phyloP scores from a whole-genome alignment of 352 stramenopile species.

The Pythium inflatum region DNA sequence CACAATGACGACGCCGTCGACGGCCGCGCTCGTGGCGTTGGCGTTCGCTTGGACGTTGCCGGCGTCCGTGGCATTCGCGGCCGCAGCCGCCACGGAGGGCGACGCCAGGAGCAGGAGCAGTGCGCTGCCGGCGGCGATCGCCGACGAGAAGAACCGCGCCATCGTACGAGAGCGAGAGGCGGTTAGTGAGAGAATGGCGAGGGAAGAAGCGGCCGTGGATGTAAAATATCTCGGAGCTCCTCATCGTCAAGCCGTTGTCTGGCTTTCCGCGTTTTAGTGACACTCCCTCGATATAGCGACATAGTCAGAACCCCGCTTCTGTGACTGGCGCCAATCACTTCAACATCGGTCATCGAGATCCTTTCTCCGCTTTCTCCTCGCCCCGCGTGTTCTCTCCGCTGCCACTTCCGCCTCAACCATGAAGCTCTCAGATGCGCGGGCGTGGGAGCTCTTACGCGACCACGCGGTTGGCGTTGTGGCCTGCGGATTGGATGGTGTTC shows the following conservation, averaged over 20 bases:
- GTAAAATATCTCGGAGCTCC: neutral
- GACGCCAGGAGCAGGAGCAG: slow-evolving; percentile 23
- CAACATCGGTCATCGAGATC: too few relatives aligned
- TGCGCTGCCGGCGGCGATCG: slow-evolving; percentile 17
- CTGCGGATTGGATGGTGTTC: too few relatives aligned
- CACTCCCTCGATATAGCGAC: slow-evolving; percentile 3
- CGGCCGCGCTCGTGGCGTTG: neutral
- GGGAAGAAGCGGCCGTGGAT: neutral
- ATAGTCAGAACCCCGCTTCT: neutral
- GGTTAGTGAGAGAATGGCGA: slow-evolving; percentile 25
- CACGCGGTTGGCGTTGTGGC: neutral
- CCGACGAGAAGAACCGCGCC: slow-evolving; percentile 24
- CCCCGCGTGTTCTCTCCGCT: too few relatives aligned
- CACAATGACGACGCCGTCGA: slow-evolving; percentile 66
- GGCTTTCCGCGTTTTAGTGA: slow-evolving; percentile 4
- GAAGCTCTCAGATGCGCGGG: neutral
- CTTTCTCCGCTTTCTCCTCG: too few relatives aligned
- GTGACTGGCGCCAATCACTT: too few relatives aligned
- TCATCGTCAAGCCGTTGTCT: slow-evolving; percentile 2
- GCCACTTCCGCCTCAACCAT: too few relatives aligned
- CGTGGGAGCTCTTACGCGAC: neutral
- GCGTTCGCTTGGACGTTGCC: slow-evolving; percentile 17
- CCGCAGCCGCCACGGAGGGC: neutral
- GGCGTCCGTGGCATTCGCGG: slow-evolving; percentile 10
- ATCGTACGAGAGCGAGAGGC: slow-evolving; percentile 1